phyloP scores from a whole-genome alignment of 1,284 basidiomycete species.

The Rhodotorula sp. region DNA sequence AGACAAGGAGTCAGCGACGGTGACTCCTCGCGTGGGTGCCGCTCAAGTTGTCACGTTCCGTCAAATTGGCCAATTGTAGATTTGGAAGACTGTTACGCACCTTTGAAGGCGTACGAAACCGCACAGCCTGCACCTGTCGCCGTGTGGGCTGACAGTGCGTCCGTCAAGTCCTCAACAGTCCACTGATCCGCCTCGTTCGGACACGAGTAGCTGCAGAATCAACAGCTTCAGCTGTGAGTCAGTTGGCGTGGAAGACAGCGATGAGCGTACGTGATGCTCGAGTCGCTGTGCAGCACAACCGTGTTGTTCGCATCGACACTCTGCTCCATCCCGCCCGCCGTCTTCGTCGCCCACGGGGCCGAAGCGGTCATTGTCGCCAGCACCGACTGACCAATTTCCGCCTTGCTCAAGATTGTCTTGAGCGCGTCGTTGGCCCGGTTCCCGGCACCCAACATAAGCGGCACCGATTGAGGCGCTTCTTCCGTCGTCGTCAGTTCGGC shows the following conservation, averaged over 20 bases:
- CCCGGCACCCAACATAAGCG: not conserved
- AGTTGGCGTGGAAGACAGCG: no score
- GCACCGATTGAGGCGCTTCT: not conserved
- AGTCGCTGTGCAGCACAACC: slow-evolving; percentile 2
- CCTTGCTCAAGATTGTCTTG: not conserved
- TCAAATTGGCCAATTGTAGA: no score
- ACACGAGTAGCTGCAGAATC: slow-evolving; percentile 7
- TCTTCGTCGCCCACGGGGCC: slow-evolving; percentile 5
- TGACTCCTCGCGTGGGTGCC: no score
- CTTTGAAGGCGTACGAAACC: slow-evolving; percentile 14
- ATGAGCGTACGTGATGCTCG: no score
- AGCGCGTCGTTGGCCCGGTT: not conserved
- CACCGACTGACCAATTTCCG: no score
- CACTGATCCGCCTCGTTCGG: slow-evolving; percentile 14
- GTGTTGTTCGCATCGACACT: not conserved
- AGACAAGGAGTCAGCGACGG: no score
- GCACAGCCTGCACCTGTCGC: slow-evolving; percentile 22
- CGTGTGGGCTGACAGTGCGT: slow-evolving; percentile 9
- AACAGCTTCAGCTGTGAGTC: not conserved
- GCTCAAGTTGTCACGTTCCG: no score
- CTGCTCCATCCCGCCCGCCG: slow-evolving; percentile 3
- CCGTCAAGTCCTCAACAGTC: slow-evolving; percentile 9
- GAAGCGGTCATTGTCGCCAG: not conserved
- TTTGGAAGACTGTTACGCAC: no score
- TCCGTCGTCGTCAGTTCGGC: not conserved